Evolutionary conservation across 257 asterid species (phyloP).

Genomic region (Plantago major): DNA sequence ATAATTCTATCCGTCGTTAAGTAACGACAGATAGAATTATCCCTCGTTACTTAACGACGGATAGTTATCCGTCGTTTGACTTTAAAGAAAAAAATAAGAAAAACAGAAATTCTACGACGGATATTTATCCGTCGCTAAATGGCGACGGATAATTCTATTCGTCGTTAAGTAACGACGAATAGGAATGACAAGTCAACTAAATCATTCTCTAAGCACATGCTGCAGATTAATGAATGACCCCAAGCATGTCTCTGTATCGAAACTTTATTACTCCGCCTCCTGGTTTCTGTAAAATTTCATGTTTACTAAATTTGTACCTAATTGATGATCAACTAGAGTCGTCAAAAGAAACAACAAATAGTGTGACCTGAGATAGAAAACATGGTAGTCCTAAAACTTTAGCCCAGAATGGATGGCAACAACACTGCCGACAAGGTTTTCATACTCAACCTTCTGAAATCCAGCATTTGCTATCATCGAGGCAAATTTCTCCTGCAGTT

Average conservation of each 20-base stretch:
- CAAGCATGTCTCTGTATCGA: not conserved
- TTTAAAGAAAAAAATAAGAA: no score
- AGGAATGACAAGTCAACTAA: no score
- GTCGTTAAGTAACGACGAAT: no score
- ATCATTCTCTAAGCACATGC: no score
- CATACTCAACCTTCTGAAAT: conserved; percentile 89
- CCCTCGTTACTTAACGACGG: no score
- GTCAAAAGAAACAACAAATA: not conserved
- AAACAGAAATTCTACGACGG: no score
- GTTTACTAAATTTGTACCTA: not conserved
- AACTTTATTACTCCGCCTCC: not conserved
- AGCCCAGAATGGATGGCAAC: conserved; percentile 87
- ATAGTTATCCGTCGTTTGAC: no score
- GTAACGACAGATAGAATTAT: no score
- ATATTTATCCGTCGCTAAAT: no score
- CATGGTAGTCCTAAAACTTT: conserved; percentile 41
- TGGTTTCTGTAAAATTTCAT: conserved; percentile 4
- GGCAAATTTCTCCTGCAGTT: conserved; percentile 74
- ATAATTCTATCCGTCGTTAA: no score
- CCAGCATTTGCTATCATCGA: conserved; percentile 85
- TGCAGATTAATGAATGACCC: not conserved
- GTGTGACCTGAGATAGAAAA: not conserved
- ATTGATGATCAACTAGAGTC: not conserved
- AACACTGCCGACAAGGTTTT: conserved; percentile 93
- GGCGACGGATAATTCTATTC: no score